A percentile compares a stretch with the other conserved stretches of the same genome.
phyloP scores from a whole-genome alignment of 495 filamentous ascomycete species.

The Platismatia glauca region DNA sequence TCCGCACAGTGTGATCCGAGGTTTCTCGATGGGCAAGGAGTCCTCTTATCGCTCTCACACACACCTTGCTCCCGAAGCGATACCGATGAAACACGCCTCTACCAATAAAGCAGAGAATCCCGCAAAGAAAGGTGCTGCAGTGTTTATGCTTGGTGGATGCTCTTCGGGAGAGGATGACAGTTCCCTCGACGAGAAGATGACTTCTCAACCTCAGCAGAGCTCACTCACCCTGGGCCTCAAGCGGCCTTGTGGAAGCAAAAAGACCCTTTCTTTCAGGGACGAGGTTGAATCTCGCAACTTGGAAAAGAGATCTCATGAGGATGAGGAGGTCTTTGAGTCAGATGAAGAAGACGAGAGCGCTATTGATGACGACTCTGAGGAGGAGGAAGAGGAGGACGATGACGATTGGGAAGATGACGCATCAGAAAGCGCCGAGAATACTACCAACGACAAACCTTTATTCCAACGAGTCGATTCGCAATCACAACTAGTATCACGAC shows the following conservation, averaged over 20 bases:
- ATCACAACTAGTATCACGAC: slow-evolving; percentile 72
- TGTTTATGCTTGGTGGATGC: slow-evolving; percentile 70
- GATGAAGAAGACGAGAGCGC: slow-evolving; percentile 62
- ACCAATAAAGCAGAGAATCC: slow-evolving; percentile 43
- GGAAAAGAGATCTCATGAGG: slow-evolving; percentile 48
- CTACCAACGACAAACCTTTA: slow-evolving; percentile 55
- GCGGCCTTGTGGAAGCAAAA: slow-evolving; percentile 43
- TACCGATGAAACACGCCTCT: slow-evolving; percentile 36
- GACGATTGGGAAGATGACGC: slow-evolving; percentile 75
- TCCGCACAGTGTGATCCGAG: slow-evolving; percentile 71
- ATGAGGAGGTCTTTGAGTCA: slow-evolving; percentile 68
- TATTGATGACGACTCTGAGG: slow-evolving; percentile 85
- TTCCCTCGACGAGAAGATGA: slow-evolving; percentile 64
- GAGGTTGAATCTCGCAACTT: slow-evolving; percentile 60
- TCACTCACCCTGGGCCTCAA: slow-evolving; percentile 46
- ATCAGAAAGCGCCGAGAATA: slow-evolving; percentile 77
- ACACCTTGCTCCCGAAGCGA: slow-evolving; percentile 38
- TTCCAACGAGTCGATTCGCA: slow-evolving; percentile 89
- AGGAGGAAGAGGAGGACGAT: slow-evolving; percentile 45
- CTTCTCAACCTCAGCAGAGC: slow-evolving; percentile 39
- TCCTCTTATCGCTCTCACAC: slow-evolving; percentile 61
- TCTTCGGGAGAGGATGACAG: slow-evolving; percentile 77
- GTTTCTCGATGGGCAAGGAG: slow-evolving; percentile 73
- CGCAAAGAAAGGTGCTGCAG: slow-evolving; percentile 49
- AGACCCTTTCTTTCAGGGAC: slow-evolving; percentile 78